These are phyloP conservation scores for Boletus sp. DNA, from an alignment of 768 basidiomycete genomes.

Conservation along the genomic window DNA sequence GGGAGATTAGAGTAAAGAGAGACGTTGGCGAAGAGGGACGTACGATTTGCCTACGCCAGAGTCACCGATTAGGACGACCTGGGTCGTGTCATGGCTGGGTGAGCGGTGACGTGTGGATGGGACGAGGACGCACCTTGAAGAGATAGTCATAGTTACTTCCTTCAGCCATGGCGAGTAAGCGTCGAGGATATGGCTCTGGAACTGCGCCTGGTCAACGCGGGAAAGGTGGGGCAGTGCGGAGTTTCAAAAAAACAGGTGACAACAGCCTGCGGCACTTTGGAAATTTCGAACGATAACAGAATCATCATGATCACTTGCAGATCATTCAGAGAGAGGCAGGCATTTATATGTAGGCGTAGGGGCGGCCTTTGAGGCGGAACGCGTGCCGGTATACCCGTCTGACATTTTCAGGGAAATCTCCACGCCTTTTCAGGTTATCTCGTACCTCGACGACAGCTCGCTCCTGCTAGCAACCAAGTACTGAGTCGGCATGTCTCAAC, in stretches of 20 bases:
- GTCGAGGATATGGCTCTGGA: slow-evolving; percentile 11
- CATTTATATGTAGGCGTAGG: no score
- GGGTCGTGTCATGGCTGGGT: background rate
- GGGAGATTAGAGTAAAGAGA: background rate
- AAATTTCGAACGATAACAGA: background rate
- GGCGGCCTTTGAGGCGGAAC: no score
- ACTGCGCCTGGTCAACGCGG: background rate
- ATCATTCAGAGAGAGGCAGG: background rate
- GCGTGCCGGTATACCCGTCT: no score
- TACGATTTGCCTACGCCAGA: slow-evolving; percentile 45
- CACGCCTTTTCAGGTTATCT: no score
- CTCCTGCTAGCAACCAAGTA: no score
- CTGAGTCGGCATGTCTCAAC: slow-evolving; percentile 13
- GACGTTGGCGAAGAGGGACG: background rate
- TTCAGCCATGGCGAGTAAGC: slow-evolving; percentile 66
- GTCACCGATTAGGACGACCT: slow-evolving; percentile 99
- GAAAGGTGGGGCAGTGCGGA: slow-evolving; percentile 23
- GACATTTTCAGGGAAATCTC: background rate
- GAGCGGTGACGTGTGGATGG: background rate
- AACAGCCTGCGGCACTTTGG: background rate
- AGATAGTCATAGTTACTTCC: slow-evolving; percentile 97
- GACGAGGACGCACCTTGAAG: slow-evolving; percentile 74
- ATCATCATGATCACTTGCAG: background rate
- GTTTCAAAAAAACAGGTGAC: slow-evolving; percentile 22
- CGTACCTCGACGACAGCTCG: no score